phyloP scores from a whole-genome alignment of 768 basidiomycete genomes.

The Suillus hirtellus region DNA sequence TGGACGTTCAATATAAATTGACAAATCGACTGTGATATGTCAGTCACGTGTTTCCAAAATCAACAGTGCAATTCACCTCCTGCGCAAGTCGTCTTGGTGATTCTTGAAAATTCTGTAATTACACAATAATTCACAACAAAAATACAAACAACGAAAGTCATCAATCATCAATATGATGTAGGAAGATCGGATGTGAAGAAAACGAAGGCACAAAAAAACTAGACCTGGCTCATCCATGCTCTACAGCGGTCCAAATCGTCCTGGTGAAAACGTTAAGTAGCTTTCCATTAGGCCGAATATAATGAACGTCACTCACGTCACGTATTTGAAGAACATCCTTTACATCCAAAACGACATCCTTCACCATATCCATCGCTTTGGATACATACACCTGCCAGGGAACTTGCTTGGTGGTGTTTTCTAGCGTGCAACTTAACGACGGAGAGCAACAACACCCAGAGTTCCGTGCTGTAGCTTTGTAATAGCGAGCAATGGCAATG shows the following conservation, averaged over 20 bases:
- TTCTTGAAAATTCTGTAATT: conserved; percentile 15
- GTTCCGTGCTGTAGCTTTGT: conserved; percentile 30
- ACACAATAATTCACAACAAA: background rate
- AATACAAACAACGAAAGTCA: background rate
- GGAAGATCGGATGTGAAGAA: background rate
- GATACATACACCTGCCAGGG: conserved; percentile 15
- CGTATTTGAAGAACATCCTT: conserved; percentile 26
- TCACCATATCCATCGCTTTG: conserved; percentile 15
- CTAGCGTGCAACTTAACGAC: background rate
- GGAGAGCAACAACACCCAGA: background rate
- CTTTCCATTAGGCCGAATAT: background rate
- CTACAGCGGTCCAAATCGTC: conserved; percentile 27
- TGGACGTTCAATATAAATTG: background rate
- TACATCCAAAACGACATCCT: conserved; percentile 25
- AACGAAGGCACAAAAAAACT: background rate
- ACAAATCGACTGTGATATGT: background rate
- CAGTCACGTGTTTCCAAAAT: background rate
- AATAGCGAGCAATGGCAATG: conserved; percentile 37
- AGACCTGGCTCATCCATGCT: conserved; percentile 22
- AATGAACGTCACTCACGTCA: conserved; percentile 14
- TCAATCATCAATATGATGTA: background rate
- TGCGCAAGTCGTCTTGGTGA: background rate
- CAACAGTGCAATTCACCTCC: background rate
- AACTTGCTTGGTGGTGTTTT: conserved; percentile 8
- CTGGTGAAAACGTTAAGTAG: conserved; percentile 9